These are phyloP conservation scores for Limonium bicolor DNA, from an alignment of 148 eudicot genomes.

Conservation along the genomic window DNA sequence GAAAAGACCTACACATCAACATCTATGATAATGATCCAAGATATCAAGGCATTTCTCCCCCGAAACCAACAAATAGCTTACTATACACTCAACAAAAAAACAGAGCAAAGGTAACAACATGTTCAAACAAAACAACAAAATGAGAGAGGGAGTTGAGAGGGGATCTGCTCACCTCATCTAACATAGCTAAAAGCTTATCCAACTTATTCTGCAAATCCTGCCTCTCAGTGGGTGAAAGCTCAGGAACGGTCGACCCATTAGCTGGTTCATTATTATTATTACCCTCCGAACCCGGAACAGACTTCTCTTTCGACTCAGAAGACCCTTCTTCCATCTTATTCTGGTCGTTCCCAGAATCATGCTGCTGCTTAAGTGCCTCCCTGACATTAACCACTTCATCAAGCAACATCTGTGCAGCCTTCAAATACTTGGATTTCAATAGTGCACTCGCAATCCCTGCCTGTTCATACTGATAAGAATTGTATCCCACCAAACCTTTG, in stretches of 20 bases:
- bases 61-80: neutral
- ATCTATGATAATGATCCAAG: no score
- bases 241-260: constrained; percentile 18
- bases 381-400: constrained; percentile 66
- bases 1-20: no score
- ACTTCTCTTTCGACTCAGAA: constrained; percentile 21
- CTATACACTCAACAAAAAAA: neutral
- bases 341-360: constrained; percentile 26
- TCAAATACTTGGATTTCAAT: constrained; percentile 53
- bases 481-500: constrained; percentile 4
- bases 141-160: neutral
- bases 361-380: constrained; percentile 30
- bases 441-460: constrained; percentile 18
- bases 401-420: constrained; percentile 59
- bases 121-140: neutral
- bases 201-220: constrained; percentile 58
- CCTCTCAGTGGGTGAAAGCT: constrained; percentile 46
- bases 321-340: constrained; percentile 19
- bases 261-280: constrained; percentile 12
- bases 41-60: no score
- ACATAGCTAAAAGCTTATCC: constrained; percentile 53
- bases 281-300: constrained; percentile 14
- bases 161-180: constrained; percentile 54
- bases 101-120: neutral
- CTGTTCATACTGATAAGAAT: constrained; percentile 19